Evolutionary conservation across 495 filamentous ascomycete species (phyloP).

Genomic region (Penicillium desertorum): DNA sequence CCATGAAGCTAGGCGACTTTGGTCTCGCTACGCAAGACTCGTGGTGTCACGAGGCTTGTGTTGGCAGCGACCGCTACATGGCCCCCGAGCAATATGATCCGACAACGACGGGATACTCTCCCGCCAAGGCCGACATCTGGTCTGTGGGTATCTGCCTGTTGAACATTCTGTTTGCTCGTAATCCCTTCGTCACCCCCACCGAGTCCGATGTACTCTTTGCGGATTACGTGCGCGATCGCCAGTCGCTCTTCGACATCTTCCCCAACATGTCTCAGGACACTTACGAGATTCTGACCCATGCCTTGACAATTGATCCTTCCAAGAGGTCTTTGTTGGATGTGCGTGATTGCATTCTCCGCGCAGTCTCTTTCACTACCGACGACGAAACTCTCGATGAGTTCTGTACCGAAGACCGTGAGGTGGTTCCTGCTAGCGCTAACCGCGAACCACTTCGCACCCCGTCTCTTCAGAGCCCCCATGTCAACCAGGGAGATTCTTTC

Average conservation of each 20-base stretch:
- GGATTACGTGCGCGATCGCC: conserved; percentile 87
- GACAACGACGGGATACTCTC: conserved; percentile 79
- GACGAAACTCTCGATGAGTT: conserved; percentile 92
- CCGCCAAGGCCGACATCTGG: conserved; percentile 94
- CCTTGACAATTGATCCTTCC: conserved; percentile 82
- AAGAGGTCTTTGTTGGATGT: conserved; percentile 80
- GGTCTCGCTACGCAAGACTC: conserved; percentile 82
- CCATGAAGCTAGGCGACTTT: conserved; percentile 96
- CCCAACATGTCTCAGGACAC: conserved; percentile 98
- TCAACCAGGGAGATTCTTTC: conserved; percentile 79
- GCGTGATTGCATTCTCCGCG: conserved; percentile 71
- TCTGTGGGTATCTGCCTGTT: conserved; percentile 92
- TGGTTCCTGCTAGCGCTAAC: conserved; percentile 76
- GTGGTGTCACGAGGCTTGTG: conserved; percentile 86
- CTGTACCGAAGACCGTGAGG: conserved; percentile 74
- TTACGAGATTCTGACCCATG: conserved; percentile 84
- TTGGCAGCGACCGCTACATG: conserved; percentile 99
- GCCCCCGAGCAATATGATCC: conserved; percentile 96
- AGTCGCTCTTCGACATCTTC: conserved; percentile 97
- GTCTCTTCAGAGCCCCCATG: conserved; percentile 83
- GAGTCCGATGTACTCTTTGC: conserved; percentile 84
- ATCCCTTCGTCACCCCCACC: conserved; percentile 86
- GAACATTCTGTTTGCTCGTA: conserved; percentile 93
- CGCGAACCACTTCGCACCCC: conserved; percentile 95
- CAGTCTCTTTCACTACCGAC: conserved; percentile 90